Evolutionary conservation across 2,329 filamentous ascomycete genomes (phyloP).

Genomic region (Metarhizium guizhouense): DNA sequence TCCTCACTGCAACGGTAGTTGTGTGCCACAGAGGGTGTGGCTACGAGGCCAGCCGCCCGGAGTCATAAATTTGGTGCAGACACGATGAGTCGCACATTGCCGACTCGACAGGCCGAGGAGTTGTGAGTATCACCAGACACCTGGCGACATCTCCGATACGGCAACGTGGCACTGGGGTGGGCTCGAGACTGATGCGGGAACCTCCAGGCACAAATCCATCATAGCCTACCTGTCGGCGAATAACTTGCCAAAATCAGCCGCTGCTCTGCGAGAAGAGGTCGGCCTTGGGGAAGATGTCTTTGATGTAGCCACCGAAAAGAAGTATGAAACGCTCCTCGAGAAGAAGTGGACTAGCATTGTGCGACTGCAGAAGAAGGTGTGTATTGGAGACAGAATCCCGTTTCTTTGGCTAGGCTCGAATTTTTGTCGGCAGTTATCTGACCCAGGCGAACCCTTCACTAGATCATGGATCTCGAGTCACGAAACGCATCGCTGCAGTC

Average conservation of each 20-base stretch:
- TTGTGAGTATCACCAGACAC: constrained; percentile 50
- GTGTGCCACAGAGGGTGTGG: constrained; percentile 1
- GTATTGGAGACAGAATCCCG: constrained; percentile 4
- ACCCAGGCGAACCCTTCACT: neutral
- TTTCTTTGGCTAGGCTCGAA: neutral
- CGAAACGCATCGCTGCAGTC: constrained; percentile 64
- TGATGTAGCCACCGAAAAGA: constrained; percentile 76
- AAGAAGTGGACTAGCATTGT: constrained; percentile 99
- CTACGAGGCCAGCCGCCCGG: constrained; percentile 1
- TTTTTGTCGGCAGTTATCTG: neutral
- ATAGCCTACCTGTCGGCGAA: constrained; percentile 77
- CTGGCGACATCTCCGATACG: constrained; percentile 3
- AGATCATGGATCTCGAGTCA: constrained; percentile 92
- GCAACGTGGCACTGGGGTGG: neutral
- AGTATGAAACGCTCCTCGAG: constrained; percentile 88
- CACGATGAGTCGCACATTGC: constrained; percentile 65
- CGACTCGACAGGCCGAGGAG: constrained; percentile 76
- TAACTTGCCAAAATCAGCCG: constrained; percentile 60
- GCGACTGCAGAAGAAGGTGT: constrained; percentile 86
- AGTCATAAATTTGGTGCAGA: neutral
- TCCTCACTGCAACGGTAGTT: neutral
- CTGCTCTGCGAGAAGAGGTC: constrained; percentile 69
- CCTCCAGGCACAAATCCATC: constrained; percentile 75
- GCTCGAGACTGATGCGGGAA: neutral
- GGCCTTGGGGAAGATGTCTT: constrained; percentile 60